These are phyloP conservation scores for Trifolium repens DNA, from an alignment of 306 rosid genomes.

Conservation along the genomic window DNA sequence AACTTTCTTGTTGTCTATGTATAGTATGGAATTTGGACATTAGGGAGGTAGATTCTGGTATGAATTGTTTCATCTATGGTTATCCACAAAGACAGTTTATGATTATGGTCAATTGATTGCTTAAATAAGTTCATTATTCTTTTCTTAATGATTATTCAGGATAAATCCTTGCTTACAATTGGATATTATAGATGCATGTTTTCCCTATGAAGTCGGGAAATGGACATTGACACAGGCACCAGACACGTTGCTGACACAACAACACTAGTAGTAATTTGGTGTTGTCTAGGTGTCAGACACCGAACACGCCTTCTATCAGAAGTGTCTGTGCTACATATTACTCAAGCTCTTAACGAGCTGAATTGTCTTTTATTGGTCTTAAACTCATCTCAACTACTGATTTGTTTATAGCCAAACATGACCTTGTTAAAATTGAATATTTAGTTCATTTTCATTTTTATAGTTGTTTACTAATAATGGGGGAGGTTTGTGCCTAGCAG, in stretches of 20 bases:
- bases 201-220: constrained; percentile 1
- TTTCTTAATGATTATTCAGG: constrained; percentile 2
- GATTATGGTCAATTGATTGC: constrained; percentile 36
- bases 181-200: constrained; percentile 36
- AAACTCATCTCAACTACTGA: constrained; percentile 3
- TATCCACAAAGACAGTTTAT: constrained; percentile 18
- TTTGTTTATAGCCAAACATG: neutral
- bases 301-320: too few species aligned
- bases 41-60: too few species aligned
- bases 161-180: constrained; percentile 28
- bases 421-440: neutral
- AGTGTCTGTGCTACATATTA: neutral
- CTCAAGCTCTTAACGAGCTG: neutral
- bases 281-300: too few species aligned
- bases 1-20: constrained; percentile 7
- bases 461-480: constrained; percentile 18
- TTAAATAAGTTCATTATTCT: constrained; percentile 30
- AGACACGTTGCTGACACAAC: too few species aligned
- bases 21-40: constrained; percentile 11
- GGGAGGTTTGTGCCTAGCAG: constrained; percentile 41
- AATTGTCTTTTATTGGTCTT: constrained; percentile 6
- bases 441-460: constrained; percentile 13
- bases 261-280: too few species aligned
- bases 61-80: constrained; percentile 21
- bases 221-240: too few species aligned